Evolutionary conservation across 257 asterid genomes (phyloP).

Genomic region (Fraxinus anomala): DNA sequence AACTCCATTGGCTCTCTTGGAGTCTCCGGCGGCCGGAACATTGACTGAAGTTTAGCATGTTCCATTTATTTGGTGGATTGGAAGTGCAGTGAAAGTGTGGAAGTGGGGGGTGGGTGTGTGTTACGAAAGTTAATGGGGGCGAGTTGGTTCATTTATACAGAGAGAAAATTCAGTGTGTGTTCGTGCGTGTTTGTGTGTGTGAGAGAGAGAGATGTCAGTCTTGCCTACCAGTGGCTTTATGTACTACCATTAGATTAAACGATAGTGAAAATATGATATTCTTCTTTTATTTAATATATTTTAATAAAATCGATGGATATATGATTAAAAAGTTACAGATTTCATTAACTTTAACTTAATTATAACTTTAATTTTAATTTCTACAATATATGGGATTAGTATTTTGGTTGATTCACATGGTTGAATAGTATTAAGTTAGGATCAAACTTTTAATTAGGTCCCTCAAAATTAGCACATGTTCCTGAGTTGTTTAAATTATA

Average conservation of each 20-base stretch:
- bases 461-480: too few species aligned
- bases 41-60: constrained; percentile 41
- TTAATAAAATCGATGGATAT: too few species aligned
- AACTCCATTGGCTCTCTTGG: constrained; percentile 98
- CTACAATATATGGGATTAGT: too few species aligned
- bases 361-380: too few species aligned
- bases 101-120: not conserved
- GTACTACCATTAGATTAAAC: not conserved
- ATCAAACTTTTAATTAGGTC: too few species aligned
- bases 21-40: constrained; percentile 77
- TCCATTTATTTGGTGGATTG: constrained; percentile 50
- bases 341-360: too few species aligned
- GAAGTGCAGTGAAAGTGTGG: constrained; percentile 6
- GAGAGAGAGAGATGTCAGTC: constrained; percentile 30
- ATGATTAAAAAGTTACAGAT: too few species aligned
- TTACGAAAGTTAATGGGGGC: not conserved
- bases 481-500: too few species aligned
- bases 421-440: too few species aligned
- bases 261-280: not conserved
- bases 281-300: too few species aligned
- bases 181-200: not conserved
- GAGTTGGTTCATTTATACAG: constrained; percentile 18
- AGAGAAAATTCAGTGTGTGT: not conserved
- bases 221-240: not conserved
- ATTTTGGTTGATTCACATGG: too few species aligned